These are phyloP conservation scores for Trypanosoma vivax DNA, from an alignment of 208 protist genomes.

Conservation along the genomic window DNA sequence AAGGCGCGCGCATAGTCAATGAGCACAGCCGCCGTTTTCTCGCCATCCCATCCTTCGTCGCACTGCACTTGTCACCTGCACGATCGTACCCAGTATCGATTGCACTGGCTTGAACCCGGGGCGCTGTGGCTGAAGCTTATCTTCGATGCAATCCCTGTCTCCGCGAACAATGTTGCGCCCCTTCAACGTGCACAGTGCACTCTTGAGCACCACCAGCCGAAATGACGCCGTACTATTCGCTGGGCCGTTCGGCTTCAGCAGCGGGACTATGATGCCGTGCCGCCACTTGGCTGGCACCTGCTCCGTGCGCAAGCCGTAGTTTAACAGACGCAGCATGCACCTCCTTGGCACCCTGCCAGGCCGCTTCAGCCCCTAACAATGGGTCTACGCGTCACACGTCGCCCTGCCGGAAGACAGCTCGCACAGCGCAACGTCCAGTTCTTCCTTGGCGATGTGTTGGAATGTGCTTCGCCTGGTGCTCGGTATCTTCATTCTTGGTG, in stretches of 20 bases:
- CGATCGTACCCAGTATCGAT: constrained; percentile 17
- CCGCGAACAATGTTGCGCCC: constrained; percentile 18
- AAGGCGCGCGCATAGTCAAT: too few species aligned
- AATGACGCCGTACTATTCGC: constrained; percentile 6
- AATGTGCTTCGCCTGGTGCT: too few species aligned
- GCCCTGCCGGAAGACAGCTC: background rate
- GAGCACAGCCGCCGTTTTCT: too few species aligned
- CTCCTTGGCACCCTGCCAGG: background rate
- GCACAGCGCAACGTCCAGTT: background rate
- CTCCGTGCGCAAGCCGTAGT: too few species aligned
- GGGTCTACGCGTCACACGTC: background rate
- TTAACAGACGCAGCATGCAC: too few species aligned
- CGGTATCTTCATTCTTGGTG: too few species aligned
- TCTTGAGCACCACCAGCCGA: constrained; percentile 21
- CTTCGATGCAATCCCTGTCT: constrained; percentile 16
- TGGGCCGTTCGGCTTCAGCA: constrained; percentile 21
- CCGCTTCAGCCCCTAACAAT: background rate
- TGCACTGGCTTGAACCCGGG: constrained; percentile 14
- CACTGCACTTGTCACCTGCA: background rate
- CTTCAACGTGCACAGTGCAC: constrained; percentile 21
- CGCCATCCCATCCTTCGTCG: background rate
- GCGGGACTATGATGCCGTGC: too few species aligned
- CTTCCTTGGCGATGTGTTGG: background rate
- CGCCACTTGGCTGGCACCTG: too few species aligned
- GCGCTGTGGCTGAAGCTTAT: constrained; percentile 15